Base-by-base conservation (phyloP, 2,329 filamentous ascomycete species). In the Myrmaecium sp. region DNA sequence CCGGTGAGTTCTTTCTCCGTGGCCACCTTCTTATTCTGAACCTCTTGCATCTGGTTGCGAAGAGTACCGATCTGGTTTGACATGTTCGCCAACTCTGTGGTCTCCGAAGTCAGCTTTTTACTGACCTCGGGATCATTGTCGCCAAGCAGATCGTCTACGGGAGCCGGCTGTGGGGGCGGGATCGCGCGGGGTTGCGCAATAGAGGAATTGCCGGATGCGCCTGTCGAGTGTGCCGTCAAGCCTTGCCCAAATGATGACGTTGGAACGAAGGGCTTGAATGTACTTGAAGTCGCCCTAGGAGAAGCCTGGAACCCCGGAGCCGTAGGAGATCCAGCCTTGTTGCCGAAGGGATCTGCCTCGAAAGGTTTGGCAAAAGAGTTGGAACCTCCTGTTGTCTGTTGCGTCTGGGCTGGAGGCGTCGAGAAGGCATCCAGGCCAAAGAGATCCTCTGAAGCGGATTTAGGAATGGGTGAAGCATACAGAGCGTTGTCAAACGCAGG, bases 41-140 rank as follows among this genome's bases (percentile, higher is more conserved):
- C 77, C 39, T 86, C 82, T 46, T 93, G 82, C 72, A 92, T 93
- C 55, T 98, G 83, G 44, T 76, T 91, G 0, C 84, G 78, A 29
- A 98, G 57, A 3, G 79, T 86, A 17, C 82, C 75, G 36, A 98
- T 82, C 51, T 95, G 89, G 49, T 92, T 95, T 1, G 86, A 94
- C 39, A 98, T 64, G 46, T 98, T 95, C 27, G 84, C 89, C 31
- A 98, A 64, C 49, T 98, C 89, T 0, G 79, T 76, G 3, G 84
- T 89, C 46, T 98, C 89, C 36, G 74, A 76, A 1, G 78, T 89
- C 14, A 95, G 60, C 48, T 79, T 91, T 51, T 78, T 89, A 54
- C 75, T 86, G 29, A 84, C 72, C 43, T 92, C 83, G 2, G 78
- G 77, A 37, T 95, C 86, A 36, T 74, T 76, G 40, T 94, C 84